A percentile compares a stretch with the other conserved stretches of the same genome.
phyloP scores from a whole-genome alignment of 352 stramenopile genomes.

The Phytophthora pini region DNA sequence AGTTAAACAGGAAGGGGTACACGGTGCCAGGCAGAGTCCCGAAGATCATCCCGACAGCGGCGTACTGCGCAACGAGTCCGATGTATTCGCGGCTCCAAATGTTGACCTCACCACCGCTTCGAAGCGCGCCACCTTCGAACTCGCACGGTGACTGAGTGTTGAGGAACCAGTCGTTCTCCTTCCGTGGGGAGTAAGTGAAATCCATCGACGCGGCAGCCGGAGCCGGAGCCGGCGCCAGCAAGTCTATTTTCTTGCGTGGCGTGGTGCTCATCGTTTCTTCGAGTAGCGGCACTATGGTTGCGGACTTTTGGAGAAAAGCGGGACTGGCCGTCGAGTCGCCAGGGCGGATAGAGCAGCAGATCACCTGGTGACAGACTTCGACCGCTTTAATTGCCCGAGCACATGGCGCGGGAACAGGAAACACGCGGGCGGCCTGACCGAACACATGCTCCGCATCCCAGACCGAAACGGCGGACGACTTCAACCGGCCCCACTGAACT shows the following conservation, averaged over 20 bases:
- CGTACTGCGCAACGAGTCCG: slow-evolving; percentile 50
- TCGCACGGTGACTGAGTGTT: slow-evolving; percentile 24
- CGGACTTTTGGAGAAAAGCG: slow-evolving; percentile 20
- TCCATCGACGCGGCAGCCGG: slow-evolving; percentile 8
- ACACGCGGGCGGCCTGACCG: slow-evolving; percentile 4
- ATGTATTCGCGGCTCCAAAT: slow-evolving; percentile 48
- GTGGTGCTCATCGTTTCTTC: slow-evolving; percentile 34
- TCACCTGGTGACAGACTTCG: slow-evolving; percentile 2
- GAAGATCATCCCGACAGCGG: slow-evolving; percentile 50
- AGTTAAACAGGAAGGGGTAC: slow-evolving; percentile 55
- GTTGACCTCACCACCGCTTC: slow-evolving; percentile 29
- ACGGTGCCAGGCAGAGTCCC: slow-evolving; percentile 45
- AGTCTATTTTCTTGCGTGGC: slow-evolving; percentile 36
- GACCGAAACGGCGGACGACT: slow-evolving; percentile 23
- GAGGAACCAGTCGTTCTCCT: slow-evolving; percentile 34
- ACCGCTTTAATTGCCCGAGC: not conserved
- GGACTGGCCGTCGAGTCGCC: slow-evolving; percentile 10
- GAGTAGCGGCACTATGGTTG: slow-evolving; percentile 40
- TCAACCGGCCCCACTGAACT: slow-evolving; percentile 10
- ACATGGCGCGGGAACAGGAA: slow-evolving; percentile 20
- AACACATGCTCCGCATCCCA: slow-evolving; percentile 7
- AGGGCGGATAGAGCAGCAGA: slow-evolving; percentile 8
- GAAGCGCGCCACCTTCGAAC: slow-evolving; percentile 28
- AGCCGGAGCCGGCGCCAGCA: slow-evolving; percentile 25
- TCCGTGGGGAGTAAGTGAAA: slow-evolving; percentile 24